Evolutionary conservation across 2,329 filamentous ascomycete genomes (phyloP), one percentile per base, ranked within the genome.

Genomic region (Talaromyces sp.): DNA sequence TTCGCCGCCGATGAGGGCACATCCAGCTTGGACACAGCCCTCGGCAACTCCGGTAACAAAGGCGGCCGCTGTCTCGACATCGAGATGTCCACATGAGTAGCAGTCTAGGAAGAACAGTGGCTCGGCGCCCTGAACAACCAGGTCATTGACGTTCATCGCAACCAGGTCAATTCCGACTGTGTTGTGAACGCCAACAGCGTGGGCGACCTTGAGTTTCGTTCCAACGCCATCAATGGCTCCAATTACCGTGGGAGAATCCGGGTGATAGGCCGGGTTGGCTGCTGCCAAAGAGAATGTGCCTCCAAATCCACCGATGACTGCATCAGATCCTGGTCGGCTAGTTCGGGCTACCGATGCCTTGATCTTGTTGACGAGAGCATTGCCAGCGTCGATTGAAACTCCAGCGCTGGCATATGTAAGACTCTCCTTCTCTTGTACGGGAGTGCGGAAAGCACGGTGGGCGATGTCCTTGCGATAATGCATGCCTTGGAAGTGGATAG

Each of bases 81-180:
- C 86, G 24, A 99, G 85, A 74, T 88, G 89, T 75, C 90, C 92
- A 82, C 92, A 97, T 63, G 92, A 93, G 77, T 95, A 97, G 83
- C 96, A 97, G 80, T 99, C 94, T 64, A 97, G 87, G 83, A 99
- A 97, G 82, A 94, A 94, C 65, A 97, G 83, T 2, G 94, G 92
- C 67, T 94, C 91, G 12, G 94, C 94, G 58, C 94, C 94, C 79
- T 97, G 92, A 9, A 97, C 94, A 56, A 99, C 88, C 0, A 99
- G 83, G 71, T 99, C 94, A 75, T 99, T 99, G 72, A 97, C 94
- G 75, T 97, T 97, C 93, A 97, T 97, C 66, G 94, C 94, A 3
- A 99, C 94, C 38, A 99, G 84, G 73, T 99, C 94, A 68, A 99
- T 92, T 62, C 94, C 94, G 11, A 99, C 93, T 3, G 92, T 96